Evolutionary conservation across 805 yeast species (phyloP), one percentile per base, ranked within the genome.

Genomic region (Wickerhamomyces canadensis): DNA sequence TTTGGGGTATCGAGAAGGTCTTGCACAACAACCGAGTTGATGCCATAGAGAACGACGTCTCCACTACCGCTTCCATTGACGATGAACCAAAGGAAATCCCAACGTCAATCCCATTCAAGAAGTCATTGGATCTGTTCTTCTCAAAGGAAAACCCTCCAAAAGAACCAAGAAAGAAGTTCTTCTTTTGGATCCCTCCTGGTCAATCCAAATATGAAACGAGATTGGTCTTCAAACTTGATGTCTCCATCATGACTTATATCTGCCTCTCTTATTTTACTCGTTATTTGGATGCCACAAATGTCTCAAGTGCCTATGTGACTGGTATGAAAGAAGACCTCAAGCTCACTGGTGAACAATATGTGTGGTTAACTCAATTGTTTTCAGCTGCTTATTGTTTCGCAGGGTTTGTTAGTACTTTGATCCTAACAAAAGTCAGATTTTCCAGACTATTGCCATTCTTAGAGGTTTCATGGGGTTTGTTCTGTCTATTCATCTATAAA

Each of bases 251-350:
- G 14, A 14, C 30, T 9, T 36, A 31, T 21, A 29, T 30, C 27
- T 42, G 45, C 26, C 13, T 37, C 11, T 34, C 39, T 5, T 43
- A 34, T 13, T 43, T 43, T 17, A 70, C 73, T 36, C 76, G 76
- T 51, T 70, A 67, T 40, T 54, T 79, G 40, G 84, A 79, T 50
- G 72, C 68, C 35, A 60, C 75, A 21, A 79, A 79, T 54, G 56
- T 78, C 35, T 66, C 68, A 35, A 73, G 76, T 49, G 84, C 83
- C 1, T 78, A 76, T 45, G 72, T 72, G 23, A 65, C 74, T 21
- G 78, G 80, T 6, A 63, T 78, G 69, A 55, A 67, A 42, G 74
- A 68, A 47, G 74, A 62, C 27, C 58, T 77, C 27, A 61, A 63
- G 3, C 66, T 80, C 62, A 49, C 62, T 30, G 78, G 80, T 10